Conservation (phyloP, 257 asterid species). For the Jacaranda copaia region DNA sequence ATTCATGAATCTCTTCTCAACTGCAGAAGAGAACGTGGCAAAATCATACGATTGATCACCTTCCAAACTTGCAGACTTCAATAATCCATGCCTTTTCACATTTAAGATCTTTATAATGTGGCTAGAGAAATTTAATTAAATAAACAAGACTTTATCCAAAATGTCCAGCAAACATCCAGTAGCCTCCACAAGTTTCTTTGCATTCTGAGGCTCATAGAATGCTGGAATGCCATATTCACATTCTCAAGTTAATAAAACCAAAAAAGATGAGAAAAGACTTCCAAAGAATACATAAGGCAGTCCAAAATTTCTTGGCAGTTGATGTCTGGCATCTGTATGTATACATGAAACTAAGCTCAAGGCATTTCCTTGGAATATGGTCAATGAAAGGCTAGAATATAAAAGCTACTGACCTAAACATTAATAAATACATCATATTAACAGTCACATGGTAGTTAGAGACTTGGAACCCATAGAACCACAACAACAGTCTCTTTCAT, state of each 20-base stretch:
- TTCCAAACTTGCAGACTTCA: not conserved
- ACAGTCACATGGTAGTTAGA: not conserved
- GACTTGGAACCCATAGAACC: slow-evolving; percentile 23
- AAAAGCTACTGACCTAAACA: not conserved
- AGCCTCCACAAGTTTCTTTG: not conserved
- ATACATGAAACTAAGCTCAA: slow-evolving; percentile 6
- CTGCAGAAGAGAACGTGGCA: not conserved
- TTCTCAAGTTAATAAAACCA: too few relatives aligned
- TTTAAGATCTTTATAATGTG: not conserved
- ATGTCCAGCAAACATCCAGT: not conserved
- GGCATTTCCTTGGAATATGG: not conserved
- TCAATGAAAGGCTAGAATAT: slow-evolving; percentile 6
- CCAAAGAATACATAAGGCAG: not conserved
- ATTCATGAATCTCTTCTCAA: not conserved
- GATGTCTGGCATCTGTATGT: not conserved
- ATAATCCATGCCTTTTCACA: not conserved
- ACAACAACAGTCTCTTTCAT: not conserved
- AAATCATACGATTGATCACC: not conserved
- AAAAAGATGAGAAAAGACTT: not conserved
- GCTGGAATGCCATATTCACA: too few relatives aligned
- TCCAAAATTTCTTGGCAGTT: not conserved
- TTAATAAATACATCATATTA: slow-evolving; percentile 5
- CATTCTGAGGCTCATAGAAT: too few relatives aligned
- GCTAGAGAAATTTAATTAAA: not conserved
- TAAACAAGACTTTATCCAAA: slow-evolving; percentile 4